Evolutionary conservation across 805 yeast genomes (phyloP).

Genomic region (Komagataella populi): DNA sequence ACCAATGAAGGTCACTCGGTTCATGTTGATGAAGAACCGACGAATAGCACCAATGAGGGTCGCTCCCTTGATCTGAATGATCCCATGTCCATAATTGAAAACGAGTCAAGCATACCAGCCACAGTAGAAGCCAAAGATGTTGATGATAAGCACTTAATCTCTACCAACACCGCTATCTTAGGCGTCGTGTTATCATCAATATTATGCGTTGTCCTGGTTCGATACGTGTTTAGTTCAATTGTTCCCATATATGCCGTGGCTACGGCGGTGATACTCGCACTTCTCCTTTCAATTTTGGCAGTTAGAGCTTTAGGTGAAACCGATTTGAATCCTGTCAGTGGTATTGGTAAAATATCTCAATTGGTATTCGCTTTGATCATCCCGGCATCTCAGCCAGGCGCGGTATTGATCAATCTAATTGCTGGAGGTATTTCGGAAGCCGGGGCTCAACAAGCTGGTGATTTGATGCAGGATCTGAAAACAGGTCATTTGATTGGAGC

Average conservation of each 20-base stretch:
- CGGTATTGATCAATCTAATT: slow-evolving; percentile 71
- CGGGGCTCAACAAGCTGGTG: slow-evolving; percentile 98
- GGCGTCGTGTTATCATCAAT: slow-evolving; percentile 61
- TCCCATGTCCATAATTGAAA: neutral
- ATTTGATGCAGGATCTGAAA: slow-evolving; percentile 91
- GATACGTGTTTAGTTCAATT: slow-evolving; percentile 52
- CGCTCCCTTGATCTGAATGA: neutral
- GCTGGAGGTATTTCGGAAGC: slow-evolving; percentile 98
- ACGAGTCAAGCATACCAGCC: neutral
- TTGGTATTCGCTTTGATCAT: slow-evolving; percentile 71
- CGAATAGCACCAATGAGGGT: neutral
- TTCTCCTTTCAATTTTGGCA: slow-evolving; percentile 72
- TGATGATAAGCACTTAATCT: slow-evolving; percentile 33
- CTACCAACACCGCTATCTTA: slow-evolving; percentile 28
- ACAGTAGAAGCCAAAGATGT: slow-evolving; percentile 12
- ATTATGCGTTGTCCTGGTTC: slow-evolving; percentile 51
- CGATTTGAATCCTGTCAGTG: slow-evolving; percentile 92
- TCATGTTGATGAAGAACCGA: neutral
- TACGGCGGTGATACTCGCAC: slow-evolving; percentile 60
- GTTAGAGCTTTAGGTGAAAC: slow-evolving; percentile 95
- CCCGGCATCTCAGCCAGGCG: slow-evolving; percentile 64
- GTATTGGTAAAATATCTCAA: slow-evolving; percentile 91
- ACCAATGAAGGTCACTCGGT: neutral
- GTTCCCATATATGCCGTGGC: slow-evolving; percentile 62
- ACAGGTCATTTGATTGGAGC: slow-evolving; percentile 91